phyloP scores from a whole-genome alignment of 495 filamentous ascomycete genomes.

The Daldinia caldariorum region DNA sequence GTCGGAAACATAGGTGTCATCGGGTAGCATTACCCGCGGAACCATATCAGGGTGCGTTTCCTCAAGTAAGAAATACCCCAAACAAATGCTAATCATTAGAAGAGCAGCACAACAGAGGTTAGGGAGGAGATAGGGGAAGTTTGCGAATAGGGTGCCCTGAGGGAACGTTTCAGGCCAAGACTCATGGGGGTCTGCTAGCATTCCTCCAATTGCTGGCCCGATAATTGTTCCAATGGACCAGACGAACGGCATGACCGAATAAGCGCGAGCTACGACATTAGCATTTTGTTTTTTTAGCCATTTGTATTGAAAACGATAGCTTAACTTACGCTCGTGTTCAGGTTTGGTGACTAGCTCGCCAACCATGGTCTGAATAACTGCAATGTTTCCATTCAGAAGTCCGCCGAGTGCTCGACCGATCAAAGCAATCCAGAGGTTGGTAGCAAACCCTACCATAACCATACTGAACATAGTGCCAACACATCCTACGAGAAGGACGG shows the following conservation, averaged over 20 bases:
- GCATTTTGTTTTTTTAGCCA: constrained; percentile 18
- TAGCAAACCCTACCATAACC: constrained; percentile 82
- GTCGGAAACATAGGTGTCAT: constrained; percentile 64
- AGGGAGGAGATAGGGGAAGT: constrained; percentile 83
- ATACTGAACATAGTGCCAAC: constrained; percentile 81
- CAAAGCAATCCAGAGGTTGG: constrained; percentile 81
- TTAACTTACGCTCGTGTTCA: constrained; percentile 80
- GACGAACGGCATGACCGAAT: constrained; percentile 86
- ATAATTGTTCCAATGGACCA: constrained; percentile 89
- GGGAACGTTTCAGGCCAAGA: constrained; percentile 74
- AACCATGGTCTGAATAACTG: constrained; percentile 93
- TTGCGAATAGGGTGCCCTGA: constrained; percentile 70
- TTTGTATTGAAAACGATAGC: not conserved
- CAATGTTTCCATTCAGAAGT: constrained; percentile 85
- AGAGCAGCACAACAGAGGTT: constrained; percentile 79
- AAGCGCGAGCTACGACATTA: constrained; percentile 71
- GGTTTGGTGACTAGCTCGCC: constrained; percentile 81
- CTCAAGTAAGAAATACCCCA: constrained; percentile 76
- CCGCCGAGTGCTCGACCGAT: constrained; percentile 80
- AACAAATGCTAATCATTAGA: constrained; percentile 75
- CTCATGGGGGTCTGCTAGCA: constrained; percentile 76
- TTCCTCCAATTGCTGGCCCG: constrained; percentile 82
- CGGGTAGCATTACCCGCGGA: constrained; percentile 62
- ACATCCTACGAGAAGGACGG: constrained; percentile 81
- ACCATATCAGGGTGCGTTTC: constrained; percentile 87